phyloP scores from a whole-genome alignment of 2,329 filamentous ascomycete species.

The Knoxdaviesia proteae region DNA sequence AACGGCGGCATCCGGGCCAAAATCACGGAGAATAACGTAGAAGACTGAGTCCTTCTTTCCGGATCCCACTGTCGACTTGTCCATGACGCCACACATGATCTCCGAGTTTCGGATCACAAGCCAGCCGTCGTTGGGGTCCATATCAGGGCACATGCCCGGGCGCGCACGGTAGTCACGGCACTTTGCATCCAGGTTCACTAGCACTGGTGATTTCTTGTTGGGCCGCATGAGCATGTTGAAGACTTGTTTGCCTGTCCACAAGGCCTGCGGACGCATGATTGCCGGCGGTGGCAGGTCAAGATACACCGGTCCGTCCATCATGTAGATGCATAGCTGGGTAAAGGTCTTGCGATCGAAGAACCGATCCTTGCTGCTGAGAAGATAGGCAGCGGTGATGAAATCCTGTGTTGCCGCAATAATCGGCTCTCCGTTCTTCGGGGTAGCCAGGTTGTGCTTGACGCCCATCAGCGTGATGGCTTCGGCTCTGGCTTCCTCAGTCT shows the following conservation, averaged over 20 bases:
- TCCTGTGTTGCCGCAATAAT: conserved; percentile 99
- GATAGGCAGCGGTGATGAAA: conserved; percentile 89
- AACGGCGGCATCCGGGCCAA: conserved; percentile 71
- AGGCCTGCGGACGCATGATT: conserved; percentile 60
- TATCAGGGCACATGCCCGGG: conserved; percentile 37
- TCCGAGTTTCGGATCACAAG: conserved; percentile 90
- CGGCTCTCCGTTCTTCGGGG: conserved; percentile 91
- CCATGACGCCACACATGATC: conserved; percentile 93
- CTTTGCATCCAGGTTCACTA: conserved; percentile 83
- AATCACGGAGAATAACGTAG: conserved; percentile 90
- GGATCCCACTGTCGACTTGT: conserved; percentile 90
- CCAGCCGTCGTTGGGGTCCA: conserved; percentile 77
- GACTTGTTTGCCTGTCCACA: conserved; percentile 96
- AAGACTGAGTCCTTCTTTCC: conserved; percentile 98
- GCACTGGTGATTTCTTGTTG: conserved; percentile 61
- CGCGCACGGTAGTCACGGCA: conserved; percentile 60
- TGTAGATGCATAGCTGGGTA: conserved; percentile 76
- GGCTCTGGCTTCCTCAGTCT: conserved; percentile 87
- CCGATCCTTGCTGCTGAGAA: conserved; percentile 77
- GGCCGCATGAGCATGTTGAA: conserved; percentile 85
- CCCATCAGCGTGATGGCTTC: conserved; percentile 96
- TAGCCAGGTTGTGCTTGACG: conserved; percentile 87
- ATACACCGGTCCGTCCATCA: conserved; percentile 62
- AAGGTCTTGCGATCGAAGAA: conserved; percentile 85
- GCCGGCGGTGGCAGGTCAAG: conserved; percentile 76